A percentile compares a stretch with the other conserved stretches of the same genome.
Conservation (phyloP, 176 grass and related monocot species). For the Rhynchospora tenuis region DNA sequence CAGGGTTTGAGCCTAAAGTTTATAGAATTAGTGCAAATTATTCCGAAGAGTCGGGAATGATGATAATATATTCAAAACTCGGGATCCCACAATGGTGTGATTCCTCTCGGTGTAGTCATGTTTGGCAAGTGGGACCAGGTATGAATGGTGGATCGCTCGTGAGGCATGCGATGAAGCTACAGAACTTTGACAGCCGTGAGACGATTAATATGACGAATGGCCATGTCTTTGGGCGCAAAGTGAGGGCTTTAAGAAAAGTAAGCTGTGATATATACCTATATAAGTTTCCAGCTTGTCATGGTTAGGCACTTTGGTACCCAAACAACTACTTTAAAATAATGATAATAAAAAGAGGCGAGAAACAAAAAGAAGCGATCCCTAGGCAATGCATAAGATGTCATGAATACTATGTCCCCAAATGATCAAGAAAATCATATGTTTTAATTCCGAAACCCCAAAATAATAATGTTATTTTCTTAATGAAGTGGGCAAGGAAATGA, state of each 20-base stretch:
- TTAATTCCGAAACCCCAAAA: not conserved
- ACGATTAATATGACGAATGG: not conserved
- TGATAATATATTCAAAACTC: not conserved
- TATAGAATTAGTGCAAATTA: not conserved
- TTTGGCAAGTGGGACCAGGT: not conserved
- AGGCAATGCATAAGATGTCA: not conserved
- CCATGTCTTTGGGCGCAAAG: not conserved
- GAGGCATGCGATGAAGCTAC: not conserved
- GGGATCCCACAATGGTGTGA: conserved; percentile 1
- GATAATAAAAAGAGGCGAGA: not conserved
- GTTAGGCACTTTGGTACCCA: not conserved
- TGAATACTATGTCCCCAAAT: not conserved
- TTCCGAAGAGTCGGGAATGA: not conserved
- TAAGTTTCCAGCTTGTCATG: not conserved
- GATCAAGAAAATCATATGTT: not conserved
- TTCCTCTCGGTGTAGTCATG: not conserved
- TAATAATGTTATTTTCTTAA: not conserved
- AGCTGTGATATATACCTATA: not conserved
- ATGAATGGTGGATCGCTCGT: not conserved
- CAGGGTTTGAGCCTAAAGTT: not conserved
- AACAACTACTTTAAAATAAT: not conserved
- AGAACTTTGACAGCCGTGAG: conserved; percentile 10
- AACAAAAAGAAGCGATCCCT: not conserved
- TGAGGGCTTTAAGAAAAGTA: not conserved
- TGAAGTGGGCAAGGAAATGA: not conserved